phyloP scores from a whole-genome alignment of 2,329 filamentous ascomycete genomes.

The Chaetomium sp. region DNA sequence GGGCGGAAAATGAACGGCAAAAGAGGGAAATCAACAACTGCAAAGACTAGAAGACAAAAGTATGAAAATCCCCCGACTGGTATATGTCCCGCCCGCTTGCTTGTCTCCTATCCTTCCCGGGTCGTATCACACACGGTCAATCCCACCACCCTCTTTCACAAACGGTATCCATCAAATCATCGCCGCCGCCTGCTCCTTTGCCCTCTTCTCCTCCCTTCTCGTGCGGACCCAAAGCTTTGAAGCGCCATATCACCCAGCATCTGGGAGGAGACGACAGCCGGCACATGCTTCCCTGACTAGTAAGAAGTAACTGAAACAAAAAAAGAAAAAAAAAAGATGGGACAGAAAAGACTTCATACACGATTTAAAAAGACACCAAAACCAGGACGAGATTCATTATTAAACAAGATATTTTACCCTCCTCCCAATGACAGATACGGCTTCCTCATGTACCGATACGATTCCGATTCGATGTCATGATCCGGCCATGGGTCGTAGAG shows the following conservation, averaged over 20 bases:
- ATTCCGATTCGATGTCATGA: slow-evolving; percentile 15
- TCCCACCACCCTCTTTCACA: background rate
- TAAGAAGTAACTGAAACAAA: slow-evolving; percentile 22
- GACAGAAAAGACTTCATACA: slow-evolving; percentile 40
- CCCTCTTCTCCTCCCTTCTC: slow-evolving; percentile 1
- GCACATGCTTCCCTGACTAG: slow-evolving; percentile 9
- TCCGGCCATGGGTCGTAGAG: slow-evolving; percentile 13
- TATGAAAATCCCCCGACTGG: slow-evolving; percentile 23
- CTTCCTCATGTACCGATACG: slow-evolving; percentile 8
- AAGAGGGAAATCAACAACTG: slow-evolving; percentile 10
- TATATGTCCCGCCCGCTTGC: slow-evolving; percentile 23
- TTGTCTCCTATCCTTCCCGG: slow-evolving; percentile 3
- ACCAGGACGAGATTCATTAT: slow-evolving; percentile 32
- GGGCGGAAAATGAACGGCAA: background rate
- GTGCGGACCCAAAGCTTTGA: slow-evolving; percentile 2
- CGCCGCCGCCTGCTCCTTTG: background rate
- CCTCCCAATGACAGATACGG: slow-evolving; percentile 17
- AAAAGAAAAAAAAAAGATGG: slow-evolving; percentile 34
- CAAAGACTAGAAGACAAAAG: slow-evolving; percentile 14
- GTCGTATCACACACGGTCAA: slow-evolving; percentile 11
- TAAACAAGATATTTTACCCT: slow-evolving; percentile 37
- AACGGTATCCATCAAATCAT: background rate
- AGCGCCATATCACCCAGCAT: slow-evolving; percentile 19
- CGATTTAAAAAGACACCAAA: slow-evolving; percentile 22
- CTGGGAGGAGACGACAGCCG: slow-evolving; percentile 2